These are phyloP conservation scores for Remersonia thermophila DNA, from an alignment of 2,329 filamentous ascomycete genomes.

Conservation along the genomic window DNA sequence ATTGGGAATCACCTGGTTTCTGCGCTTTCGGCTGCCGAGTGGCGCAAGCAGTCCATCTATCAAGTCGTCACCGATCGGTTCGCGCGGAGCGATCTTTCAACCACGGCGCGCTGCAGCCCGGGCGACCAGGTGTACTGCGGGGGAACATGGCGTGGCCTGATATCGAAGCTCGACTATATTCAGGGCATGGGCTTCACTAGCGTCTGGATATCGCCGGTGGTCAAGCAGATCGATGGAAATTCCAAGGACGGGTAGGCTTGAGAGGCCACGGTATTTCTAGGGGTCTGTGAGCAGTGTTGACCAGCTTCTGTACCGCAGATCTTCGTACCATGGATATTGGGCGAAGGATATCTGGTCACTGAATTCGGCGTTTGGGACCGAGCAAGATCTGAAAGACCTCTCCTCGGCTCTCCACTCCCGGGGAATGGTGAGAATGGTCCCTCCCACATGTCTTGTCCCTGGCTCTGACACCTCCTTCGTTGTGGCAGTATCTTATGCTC, in stretches of 20 bases:
- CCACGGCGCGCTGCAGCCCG: conserved; percentile 23
- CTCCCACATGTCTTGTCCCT: background rate
- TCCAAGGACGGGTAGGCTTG: conserved; percentile 28
- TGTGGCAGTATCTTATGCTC: conserved; percentile 40
- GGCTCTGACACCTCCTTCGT: too few relatives aligned
- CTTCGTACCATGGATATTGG: conserved; percentile 39
- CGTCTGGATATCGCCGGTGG: conserved; percentile 36
- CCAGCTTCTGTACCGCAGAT: conserved; percentile 13
- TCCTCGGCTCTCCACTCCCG: conserved; percentile 38
- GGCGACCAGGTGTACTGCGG: conserved; percentile 31
- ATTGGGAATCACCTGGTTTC: too few relatives aligned
- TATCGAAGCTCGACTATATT: conserved; percentile 36
- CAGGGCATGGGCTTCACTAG: conserved; percentile 29
- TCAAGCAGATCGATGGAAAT: conserved; percentile 27
- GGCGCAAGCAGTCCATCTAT: conserved; percentile 30
- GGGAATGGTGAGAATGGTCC: conserved; percentile 31
- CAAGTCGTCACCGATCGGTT: conserved; percentile 34
- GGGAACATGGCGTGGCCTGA: conserved; percentile 35
- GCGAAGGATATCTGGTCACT: conserved; percentile 37
- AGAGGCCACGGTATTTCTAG: background rate
- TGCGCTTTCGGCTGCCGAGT: conserved; percentile 13
- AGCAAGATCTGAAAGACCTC: conserved; percentile 35
- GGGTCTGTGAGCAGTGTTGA: conserved; percentile 4
- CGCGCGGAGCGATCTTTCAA: conserved; percentile 26
- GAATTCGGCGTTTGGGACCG: conserved; percentile 38